Evolutionary conservation across 306 rosid species (phyloP).

Genomic region (Alnus glutinosa): DNA sequence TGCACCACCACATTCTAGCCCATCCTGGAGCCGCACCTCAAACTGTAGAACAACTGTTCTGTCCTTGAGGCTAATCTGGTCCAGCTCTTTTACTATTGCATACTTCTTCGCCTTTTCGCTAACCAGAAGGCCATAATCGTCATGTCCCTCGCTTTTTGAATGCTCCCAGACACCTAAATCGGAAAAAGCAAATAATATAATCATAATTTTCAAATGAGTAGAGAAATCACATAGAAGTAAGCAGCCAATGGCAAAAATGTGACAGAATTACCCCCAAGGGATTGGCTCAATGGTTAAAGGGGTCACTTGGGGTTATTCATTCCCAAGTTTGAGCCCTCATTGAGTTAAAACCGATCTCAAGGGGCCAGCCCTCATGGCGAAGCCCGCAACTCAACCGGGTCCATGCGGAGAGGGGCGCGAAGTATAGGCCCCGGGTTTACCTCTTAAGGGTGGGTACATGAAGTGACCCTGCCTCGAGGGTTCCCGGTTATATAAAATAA

Average conservation of each 20-base stretch:
- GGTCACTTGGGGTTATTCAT: no score
- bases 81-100: constrained; percentile 82
- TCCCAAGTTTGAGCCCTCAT: no score
- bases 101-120: constrained; percentile 87
- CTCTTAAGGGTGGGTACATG: no score
- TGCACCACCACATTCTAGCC: constrained; percentile 99
- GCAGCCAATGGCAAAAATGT: background rate
- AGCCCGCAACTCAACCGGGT: no score
- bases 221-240: background rate
- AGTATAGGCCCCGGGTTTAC: no score
- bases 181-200: background rate
- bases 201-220: background rate
- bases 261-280: no score
- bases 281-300: no score
- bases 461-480: no score
- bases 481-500: no score
- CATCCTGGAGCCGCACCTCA: constrained; percentile 86
- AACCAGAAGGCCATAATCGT: constrained; percentile 85
- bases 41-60: constrained; percentile 82
- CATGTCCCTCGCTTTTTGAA: constrained; percentile 92
- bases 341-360: no score
- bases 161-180: constrained; percentile 87
- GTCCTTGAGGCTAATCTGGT: constrained; percentile 62
- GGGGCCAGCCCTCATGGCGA: no score
- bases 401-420: no score